A percentile compares a stretch with the other conserved stretches of the same genome.
Evolutionary conservation across 805 yeast genomes (phyloP).

Genomic region (Yarrowia divulgata): DNA sequence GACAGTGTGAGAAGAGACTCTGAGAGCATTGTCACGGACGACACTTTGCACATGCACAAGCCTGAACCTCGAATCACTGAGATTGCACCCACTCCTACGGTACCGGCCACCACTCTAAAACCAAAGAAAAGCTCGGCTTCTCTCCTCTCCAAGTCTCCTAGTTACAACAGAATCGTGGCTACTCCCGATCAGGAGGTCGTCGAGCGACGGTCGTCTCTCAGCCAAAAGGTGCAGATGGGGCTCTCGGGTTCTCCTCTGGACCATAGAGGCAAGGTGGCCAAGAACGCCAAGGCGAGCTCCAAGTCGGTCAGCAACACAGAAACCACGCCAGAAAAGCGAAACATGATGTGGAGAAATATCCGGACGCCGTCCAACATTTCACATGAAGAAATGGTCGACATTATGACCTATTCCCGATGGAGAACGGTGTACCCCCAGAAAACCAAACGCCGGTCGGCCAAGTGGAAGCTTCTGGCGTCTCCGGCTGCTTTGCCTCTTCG

Average conservation of each 20-base stretch:
- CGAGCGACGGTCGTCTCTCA: constrained; percentile 13
- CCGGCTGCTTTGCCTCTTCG: constrained; percentile 93
- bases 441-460: constrained; percentile 70
- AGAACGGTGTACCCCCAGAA: constrained; percentile 83
- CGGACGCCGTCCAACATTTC: constrained; percentile 79
- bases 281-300: not conserved
- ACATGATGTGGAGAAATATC: constrained; percentile 66
- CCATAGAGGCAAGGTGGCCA: constrained; percentile 5
- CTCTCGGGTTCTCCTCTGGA: constrained; percentile 20
- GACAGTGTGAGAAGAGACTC: not conserved
- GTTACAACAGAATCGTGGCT: constrained; percentile 6
- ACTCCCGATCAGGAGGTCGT: constrained; percentile 17
- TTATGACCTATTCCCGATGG: constrained; percentile 84
- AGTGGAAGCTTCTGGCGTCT: constrained; percentile 91
- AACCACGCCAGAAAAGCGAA: constrained; percentile 37
- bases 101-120: not conserved
- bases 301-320: constrained; percentile 1
- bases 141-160: not conserved
- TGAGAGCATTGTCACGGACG: constrained; percentile 21
- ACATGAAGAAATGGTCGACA: constrained; percentile 60
- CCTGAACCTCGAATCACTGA: not conserved
- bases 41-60: constrained; percentile 5
- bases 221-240: constrained; percentile 10
- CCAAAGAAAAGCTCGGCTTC: not conserved
- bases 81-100: not conserved